Evolutionary conservation across 495 filamentous ascomycete species (phyloP), one percentile per base, ranked within the genome.

Genomic region (Penicillium bialowiezense): DNA sequence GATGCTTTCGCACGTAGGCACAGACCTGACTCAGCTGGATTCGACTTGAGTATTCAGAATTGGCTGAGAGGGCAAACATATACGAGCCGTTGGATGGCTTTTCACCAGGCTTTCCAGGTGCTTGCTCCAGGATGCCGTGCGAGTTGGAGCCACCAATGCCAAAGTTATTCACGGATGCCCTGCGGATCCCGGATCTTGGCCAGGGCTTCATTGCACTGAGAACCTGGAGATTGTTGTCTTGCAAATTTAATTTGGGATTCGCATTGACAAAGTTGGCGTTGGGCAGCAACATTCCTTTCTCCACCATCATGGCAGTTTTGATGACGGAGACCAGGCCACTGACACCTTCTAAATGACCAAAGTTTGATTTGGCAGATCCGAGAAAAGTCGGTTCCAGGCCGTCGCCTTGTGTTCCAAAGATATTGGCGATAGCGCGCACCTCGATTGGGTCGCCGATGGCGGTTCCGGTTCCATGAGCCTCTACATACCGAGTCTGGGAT

Each of bases 321-420:
- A 86, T 81, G 7, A 86, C 49, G 7, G 74, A 78, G 4, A 77
- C 72, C 28, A 87, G 69, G 19, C 83, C 82, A 48, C 73, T 76
- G 19, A 73, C 76, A 34, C 74, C 77, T 54, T 34, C 31, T 4
- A 34, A 10, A 34, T 87, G 83, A 12, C 83, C 68, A 3, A 71
- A 38, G 44, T 71, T 71, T 5, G 68, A 52, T 49, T 71, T 71
- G 33, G 65, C 54, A 0, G 65, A 63, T 3, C 68, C 68, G 32
- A 66, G 54, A 41, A 56, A 64, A 6, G 64, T 51, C 3, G 63
- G 60, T 8, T 66, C 54, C 13, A 42, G 36, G 49, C 67, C 5
- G 65, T 59, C 21, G 63, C 59, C 28, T 67, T 62, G 9, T 17
- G 52, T 24, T 4, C 63, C 61, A n/a, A 83, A 75, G 1, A 75